Evolutionary conservation across 2,329 filamentous ascomycete species (phyloP), one percentile per base, ranked within the genome.

Genomic region (Aschersonia sp.): DNA sequence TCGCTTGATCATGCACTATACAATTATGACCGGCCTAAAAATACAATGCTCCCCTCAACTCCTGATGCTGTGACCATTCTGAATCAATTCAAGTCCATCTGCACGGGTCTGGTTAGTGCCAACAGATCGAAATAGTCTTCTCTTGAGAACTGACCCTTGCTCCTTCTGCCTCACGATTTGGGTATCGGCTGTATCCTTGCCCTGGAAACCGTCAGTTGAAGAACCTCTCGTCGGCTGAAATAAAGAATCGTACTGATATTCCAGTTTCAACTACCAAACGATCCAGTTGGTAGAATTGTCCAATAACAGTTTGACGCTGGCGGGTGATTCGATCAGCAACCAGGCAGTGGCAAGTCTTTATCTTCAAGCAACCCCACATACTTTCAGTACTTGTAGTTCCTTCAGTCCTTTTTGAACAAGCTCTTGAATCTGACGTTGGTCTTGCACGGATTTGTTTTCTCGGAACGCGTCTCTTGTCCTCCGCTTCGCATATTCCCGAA

Each of bases 261-360:
- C 86, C 83, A 14, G 85, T 85, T 66, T 98, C 92, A 0, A 98
- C 86, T 11, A 98, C 92, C 66, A 98, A 75, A 60, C 81, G 76
- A 61, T 97, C 89, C 52, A 94, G 66, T 67, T 95, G 85, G 70
- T 87, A 97, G 68, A 97, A 97, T 62, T 94, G 86, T 62, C 88
- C 94, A 60, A 98, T 79, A 45, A 92, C 76, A 9, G 90, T 94
- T 83, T 97, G 92, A 62, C 92, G 83, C 92, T 97, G 46, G 12
- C 44, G 2, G 11, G 14, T 43, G 22, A 22, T 43, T n/a, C 39
- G 5, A 29, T 40, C 40, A 46, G 54, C 47, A 53, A 50, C 45
- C n/a, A 32, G 41, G 22, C 22, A 22, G 22, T 22, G 22, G 22
- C 22, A 22, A 22, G 22, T 22, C 22, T 30, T 22, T 6, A 35